phyloP scores from a whole-genome alignment of 495 filamentous ascomycete species.

The Bacidia gigantensis region DNA sequence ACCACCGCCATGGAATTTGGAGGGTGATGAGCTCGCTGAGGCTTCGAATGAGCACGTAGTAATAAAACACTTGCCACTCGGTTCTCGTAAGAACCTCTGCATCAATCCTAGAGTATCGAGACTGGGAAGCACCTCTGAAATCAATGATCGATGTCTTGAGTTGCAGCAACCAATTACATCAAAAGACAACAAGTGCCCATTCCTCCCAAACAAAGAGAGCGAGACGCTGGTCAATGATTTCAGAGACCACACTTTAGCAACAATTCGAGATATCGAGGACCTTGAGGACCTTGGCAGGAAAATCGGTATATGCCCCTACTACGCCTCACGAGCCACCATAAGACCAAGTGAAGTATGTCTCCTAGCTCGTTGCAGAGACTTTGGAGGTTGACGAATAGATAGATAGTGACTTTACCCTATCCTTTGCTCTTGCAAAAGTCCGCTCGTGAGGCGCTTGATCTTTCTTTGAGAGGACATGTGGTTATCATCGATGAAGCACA shows the following conservation, averaged over 20 bases:
- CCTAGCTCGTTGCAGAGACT: not conserved
- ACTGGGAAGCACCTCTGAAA: slow-evolving; percentile 60
- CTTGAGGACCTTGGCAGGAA: slow-evolving; percentile 63
- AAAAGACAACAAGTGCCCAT: slow-evolving; percentile 58
- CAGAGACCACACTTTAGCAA: slow-evolving; percentile 75
- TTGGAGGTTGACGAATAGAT: slow-evolving; percentile 11
- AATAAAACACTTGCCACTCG: slow-evolving; percentile 75
- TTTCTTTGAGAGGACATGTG: slow-evolving; percentile 76
- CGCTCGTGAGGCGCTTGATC: slow-evolving; percentile 71
- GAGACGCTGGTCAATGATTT: slow-evolving; percentile 62
- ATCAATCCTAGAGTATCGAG: slow-evolving; percentile 72
- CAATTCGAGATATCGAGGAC: slow-evolving; percentile 87
- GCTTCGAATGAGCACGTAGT: slow-evolving; percentile 28
- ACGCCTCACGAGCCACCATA: slow-evolving; percentile 73
- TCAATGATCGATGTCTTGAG: slow-evolving; percentile 92
- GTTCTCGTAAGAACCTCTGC: slow-evolving; percentile 84
- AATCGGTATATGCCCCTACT: slow-evolving; percentile 84
- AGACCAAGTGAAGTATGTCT: slow-evolving; percentile 56
- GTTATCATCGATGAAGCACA: slow-evolving; percentile 95
- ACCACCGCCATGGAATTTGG: slow-evolving; percentile 30
- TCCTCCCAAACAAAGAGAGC: slow-evolving; percentile 63
- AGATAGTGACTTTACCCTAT: slow-evolving; percentile 92
- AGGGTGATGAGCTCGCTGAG: slow-evolving; percentile 25
- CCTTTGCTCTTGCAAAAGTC: slow-evolving; percentile 79
- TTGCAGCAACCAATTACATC: slow-evolving; percentile 63